These are phyloP conservation scores for Brettanomyces naardenensis DNA, from an alignment of 805 yeast genomes.

Conservation along the genomic window DNA sequence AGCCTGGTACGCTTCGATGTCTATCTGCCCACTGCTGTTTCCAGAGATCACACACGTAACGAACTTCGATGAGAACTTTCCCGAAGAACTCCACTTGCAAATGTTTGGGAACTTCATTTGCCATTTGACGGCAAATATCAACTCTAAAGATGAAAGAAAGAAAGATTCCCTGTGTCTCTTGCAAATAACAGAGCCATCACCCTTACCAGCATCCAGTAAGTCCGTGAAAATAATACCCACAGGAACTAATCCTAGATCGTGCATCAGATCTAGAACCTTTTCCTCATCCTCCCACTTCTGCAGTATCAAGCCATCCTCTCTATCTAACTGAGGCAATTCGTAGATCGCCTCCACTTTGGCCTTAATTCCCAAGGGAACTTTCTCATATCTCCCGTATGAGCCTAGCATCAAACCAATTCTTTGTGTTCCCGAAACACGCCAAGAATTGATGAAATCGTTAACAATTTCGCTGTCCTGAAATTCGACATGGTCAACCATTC, in stretches of 20 bases:
- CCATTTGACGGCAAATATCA: slow-evolving; percentile 71
- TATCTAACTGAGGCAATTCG: slow-evolving; percentile 87
- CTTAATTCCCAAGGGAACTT: slow-evolving; percentile 87
- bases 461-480: slow-evolving; percentile 67
- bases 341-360: slow-evolving; percentile 91
- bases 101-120: slow-evolving; percentile 60
- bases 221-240: slow-evolving; percentile 90
- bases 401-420: slow-evolving; percentile 85
- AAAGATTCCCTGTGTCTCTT: slow-evolving; percentile 90
- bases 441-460: slow-evolving; percentile 77
- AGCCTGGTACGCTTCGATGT: slow-evolving; percentile 84
- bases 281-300: slow-evolving; percentile 47
- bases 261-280: slow-evolving; percentile 46
- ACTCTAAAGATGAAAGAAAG: slow-evolving; percentile 83
- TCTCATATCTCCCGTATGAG: slow-evolving; percentile 63
- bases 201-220: slow-evolving; percentile 75
- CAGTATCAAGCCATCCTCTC: slow-evolving; percentile 72
- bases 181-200: slow-evolving; percentile 84
- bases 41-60: slow-evolving; percentile 93
- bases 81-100: slow-evolving; percentile 53
- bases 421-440: slow-evolving; percentile 88
- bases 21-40: slow-evolving; percentile 82
- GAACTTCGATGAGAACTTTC: slow-evolving; percentile 76
- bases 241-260: slow-evolving; percentile 51
- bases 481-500: slow-evolving; percentile 98